Percentiles rank a stretch among this genome's conserved stretches.
Conservation (phyloP, 1,284 basidiomycete genomes). For the Moniliophthora roreri region DNA sequence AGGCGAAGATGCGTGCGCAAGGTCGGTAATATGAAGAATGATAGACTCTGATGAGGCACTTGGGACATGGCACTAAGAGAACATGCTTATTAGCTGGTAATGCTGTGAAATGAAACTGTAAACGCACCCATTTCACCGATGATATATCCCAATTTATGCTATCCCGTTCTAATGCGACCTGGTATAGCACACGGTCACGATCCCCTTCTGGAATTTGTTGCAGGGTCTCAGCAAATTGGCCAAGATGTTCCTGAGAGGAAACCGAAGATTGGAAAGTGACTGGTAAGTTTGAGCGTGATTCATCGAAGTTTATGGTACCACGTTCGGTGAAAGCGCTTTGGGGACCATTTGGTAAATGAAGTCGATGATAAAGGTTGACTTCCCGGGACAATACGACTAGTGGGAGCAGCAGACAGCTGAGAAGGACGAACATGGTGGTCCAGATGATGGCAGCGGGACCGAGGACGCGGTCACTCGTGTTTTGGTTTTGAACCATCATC, state of each 20-base stretch:
- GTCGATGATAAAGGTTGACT: slow-evolving; percentile 13
- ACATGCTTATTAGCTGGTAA: slow-evolving; percentile 15
- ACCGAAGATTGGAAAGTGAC: slow-evolving; percentile 38
- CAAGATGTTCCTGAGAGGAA: slow-evolving; percentile 42
- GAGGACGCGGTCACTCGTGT: neutral
- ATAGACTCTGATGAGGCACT: slow-evolving; percentile 53
- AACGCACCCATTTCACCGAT: slow-evolving; percentile 70
- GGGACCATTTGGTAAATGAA: slow-evolving; percentile 20
- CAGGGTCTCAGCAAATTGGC: slow-evolving; percentile 38
- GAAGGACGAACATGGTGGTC: slow-evolving; percentile 5
- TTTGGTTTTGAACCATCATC: neutral
- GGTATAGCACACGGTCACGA: slow-evolving; percentile 56
- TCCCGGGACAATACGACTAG: slow-evolving; percentile 2
- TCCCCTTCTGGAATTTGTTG: slow-evolving; percentile 27
- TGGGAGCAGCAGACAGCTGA: slow-evolving; percentile 4
- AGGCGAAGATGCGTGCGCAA: slow-evolving; percentile 39
- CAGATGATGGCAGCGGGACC: neutral
- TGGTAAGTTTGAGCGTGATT: slow-evolving; percentile 24
- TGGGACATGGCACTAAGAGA: slow-evolving; percentile 58
- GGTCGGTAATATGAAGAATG: slow-evolving; percentile 49
- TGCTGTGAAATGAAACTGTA: slow-evolving; percentile 14
- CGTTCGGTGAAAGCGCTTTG: slow-evolving; percentile 29
- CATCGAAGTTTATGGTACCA: slow-evolving; percentile 32
- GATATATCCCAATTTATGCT: slow-evolving; percentile 64
- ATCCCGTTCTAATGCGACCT: slow-evolving; percentile 67